Conservation (phyloP, 2,329 filamentous ascomycete species). For the Cucurbitaria berberidis region DNA sequence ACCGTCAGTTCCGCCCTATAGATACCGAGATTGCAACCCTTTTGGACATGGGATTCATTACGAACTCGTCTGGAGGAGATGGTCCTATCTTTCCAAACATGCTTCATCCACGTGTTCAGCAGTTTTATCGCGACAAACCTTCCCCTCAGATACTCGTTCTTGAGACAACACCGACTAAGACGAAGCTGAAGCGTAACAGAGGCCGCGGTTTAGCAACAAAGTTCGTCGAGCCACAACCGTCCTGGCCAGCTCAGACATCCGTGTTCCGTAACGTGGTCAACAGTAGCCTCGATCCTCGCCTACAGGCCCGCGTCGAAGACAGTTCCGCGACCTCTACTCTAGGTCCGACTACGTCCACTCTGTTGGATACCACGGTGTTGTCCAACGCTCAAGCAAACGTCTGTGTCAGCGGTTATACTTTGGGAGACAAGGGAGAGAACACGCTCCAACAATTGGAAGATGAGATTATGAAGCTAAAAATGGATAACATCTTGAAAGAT, state of each 20-base stretch:
- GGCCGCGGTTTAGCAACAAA: not conserved
- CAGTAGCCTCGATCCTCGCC: not conserved
- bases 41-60: not conserved
- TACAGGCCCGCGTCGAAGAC: not conserved
- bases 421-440: not conserved
- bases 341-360: not conserved
- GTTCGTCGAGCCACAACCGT: not conserved
- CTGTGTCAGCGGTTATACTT: not conserved
- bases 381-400: not conserved
- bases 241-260: not conserved
- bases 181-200: not conserved
- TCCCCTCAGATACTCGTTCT: not conserved
- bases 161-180: not conserved
- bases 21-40: not conserved
- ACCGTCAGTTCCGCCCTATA: not conserved
- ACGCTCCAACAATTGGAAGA: constrained; percentile 1
- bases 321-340: not conserved
- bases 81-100: not conserved
- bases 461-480: constrained; percentile 1
- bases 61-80: not conserved
- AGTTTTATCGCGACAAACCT: not conserved
- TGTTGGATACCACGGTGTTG: not conserved
- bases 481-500: not conserved
- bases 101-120: not conserved
- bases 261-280: not conserved